These are phyloP conservation scores for Prunus padus DNA, from an alignment of 306 rosid species.

Conservation along the genomic window DNA sequence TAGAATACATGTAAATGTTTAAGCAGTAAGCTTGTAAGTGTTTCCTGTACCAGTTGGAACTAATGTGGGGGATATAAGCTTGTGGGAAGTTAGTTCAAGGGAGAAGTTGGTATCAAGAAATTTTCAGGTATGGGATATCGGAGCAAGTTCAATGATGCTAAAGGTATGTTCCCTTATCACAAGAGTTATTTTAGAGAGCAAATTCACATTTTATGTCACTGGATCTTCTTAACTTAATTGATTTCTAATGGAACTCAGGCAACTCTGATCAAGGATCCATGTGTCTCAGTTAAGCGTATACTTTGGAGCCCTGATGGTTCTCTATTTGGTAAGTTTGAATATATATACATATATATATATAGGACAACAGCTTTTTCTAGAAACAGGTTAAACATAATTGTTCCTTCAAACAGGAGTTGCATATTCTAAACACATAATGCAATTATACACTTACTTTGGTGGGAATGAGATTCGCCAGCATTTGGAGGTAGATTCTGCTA, in stretches of 20 bases:
- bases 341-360: constrained; percentile 51
- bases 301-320: constrained; percentile 91
- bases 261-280: constrained; percentile 77
- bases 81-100: constrained; percentile 91
- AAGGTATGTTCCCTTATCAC: constrained; percentile 44
- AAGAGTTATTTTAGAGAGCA: not conserved
- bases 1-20: not conserved
- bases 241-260: constrained; percentile 51
- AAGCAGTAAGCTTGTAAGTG: not conserved
- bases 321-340: constrained; percentile 66
- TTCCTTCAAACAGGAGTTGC: constrained; percentile 68
- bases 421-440: constrained; percentile 82
- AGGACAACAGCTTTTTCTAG: not conserved
- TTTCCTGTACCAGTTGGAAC: constrained; percentile 63
- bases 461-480: constrained; percentile 68
- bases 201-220: constrained; percentile 1
- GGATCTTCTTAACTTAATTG: not conserved
- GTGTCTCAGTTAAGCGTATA: constrained; percentile 79
- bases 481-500: constrained; percentile 55
- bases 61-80: constrained; percentile 71
- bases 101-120: constrained; percentile 64
- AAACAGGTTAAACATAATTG: constrained; percentile 10
- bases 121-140: constrained; percentile 79
- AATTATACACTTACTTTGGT: constrained; percentile 66
- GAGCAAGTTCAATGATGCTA: constrained; percentile 65